A percentile compares a stretch with the other conserved stretches of the same genome.
Conservation (phyloP, 2,329 filamentous ascomycete genomes). For the Hypoxylon sp. region DNA sequence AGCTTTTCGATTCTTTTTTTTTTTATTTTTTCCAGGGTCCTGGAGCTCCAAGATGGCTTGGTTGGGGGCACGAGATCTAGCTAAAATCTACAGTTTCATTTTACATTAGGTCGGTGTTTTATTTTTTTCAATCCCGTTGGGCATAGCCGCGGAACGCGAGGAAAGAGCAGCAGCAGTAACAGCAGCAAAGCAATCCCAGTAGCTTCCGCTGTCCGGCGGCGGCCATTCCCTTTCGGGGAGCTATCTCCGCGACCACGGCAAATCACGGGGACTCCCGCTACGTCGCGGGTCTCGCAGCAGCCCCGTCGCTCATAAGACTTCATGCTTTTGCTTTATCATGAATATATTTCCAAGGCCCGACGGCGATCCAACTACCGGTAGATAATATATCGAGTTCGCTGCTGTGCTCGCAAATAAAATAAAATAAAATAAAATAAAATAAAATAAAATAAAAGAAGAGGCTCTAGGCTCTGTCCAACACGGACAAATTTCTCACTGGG, state of each 20-base stretch:
- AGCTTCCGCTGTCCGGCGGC: slow-evolving; percentile 17
- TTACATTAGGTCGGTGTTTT: too few relatives aligned
- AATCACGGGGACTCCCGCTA: slow-evolving; percentile 26
- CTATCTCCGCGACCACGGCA: slow-evolving; percentile 28
- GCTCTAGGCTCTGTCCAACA: slow-evolving; percentile 6
- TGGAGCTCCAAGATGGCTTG: too few relatives aligned
- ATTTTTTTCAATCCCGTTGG: slow-evolving; percentile 7
- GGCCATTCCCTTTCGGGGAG: slow-evolving; percentile 33
- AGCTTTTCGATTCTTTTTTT: slow-evolving; percentile 5
- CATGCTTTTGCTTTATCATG: slow-evolving; percentile 12
- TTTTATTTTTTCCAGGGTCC: slow-evolving; percentile 25
- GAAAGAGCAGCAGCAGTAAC: neutral
- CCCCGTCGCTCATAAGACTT: slow-evolving; percentile 16
- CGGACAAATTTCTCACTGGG: slow-evolving; percentile 29
- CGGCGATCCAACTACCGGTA: neutral
- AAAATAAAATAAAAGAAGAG: too few relatives aligned
- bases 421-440: too few relatives aligned
- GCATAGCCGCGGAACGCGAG: slow-evolving; percentile 5
- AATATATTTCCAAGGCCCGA: neutral
- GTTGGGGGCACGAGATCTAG: neutral
- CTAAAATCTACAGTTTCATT: slow-evolving; percentile 5
- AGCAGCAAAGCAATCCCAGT: neutral
- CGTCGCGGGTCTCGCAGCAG: slow-evolving; percentile 18
- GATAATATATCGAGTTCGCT: slow-evolving; percentile 19
- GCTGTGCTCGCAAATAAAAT: slow-evolving; percentile 1